phyloP scores from a whole-genome alignment of 2,329 filamentous ascomycete species.

The Aspergillus sp. region DNA sequence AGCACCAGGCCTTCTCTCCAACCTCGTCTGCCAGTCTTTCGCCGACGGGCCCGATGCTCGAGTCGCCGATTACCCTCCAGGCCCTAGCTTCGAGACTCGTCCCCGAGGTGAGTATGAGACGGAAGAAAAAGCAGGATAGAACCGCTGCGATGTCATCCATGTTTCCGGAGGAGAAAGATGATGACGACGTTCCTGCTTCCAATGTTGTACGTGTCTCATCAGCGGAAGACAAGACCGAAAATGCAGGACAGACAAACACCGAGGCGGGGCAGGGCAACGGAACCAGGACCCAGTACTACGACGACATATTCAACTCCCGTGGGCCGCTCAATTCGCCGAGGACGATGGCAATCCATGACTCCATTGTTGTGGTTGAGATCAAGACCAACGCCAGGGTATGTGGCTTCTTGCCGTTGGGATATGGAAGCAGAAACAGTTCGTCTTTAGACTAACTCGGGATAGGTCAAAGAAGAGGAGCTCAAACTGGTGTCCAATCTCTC shows the following conservation, averaged over 20 bases:
- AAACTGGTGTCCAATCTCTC: slow-evolving; percentile 67
- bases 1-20: slow-evolving; percentile 8
- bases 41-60: slow-evolving; percentile 12
- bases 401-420: slow-evolving; percentile 4
- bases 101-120: slow-evolving; percentile 13
- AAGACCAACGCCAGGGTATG: slow-evolving; percentile 57
- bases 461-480: slow-evolving; percentile 65
- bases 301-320: slow-evolving; percentile 31
- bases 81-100: slow-evolving; percentile 7
- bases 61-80: slow-evolving; percentile 14
- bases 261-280: slow-evolving; percentile 19
- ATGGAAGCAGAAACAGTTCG: background rate
- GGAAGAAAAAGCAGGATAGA: slow-evolving; percentile 12
- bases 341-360: slow-evolving; percentile 46
- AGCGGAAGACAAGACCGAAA: slow-evolving; percentile 9
- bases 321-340: slow-evolving; percentile 30
- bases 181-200: slow-evolving; percentile 14
- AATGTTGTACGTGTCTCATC: slow-evolving; percentile 8
- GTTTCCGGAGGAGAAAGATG: slow-evolving; percentile 16
- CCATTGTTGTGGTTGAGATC: slow-evolving; percentile 55
- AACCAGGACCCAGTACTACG: slow-evolving; percentile 34
- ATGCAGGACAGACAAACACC: slow-evolving; percentile 7
- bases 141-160: slow-evolving; percentile 14
- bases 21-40: slow-evolving; percentile 13
- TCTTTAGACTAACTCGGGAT: background rate